phyloP scores from a whole-genome alignment of 164 flowering plant species.

The Echeveria elegans region DNA sequence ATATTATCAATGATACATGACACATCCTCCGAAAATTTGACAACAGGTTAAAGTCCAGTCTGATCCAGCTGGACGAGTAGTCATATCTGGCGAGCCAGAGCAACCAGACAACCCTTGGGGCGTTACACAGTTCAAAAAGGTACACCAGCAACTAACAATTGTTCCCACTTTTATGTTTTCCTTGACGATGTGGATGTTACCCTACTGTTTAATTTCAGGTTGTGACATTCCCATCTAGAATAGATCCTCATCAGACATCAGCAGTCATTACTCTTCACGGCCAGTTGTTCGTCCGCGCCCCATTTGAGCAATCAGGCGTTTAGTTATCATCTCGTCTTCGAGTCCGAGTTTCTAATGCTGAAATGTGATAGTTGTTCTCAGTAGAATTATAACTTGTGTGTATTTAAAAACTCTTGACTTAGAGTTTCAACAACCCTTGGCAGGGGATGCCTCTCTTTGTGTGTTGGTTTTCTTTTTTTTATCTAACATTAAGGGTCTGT shows the following conservation, averaged over 20 bases:
- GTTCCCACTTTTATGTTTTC: too few species aligned
- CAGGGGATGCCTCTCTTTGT: neutral
- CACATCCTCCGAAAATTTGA: neutral
- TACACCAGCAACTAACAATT: slow-evolving; percentile 10
- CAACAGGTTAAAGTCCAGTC: slow-evolving; percentile 86
- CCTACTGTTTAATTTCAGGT: neutral
- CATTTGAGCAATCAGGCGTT: neutral
- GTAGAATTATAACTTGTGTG: neutral
- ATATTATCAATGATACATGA: neutral
- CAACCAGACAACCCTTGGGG: slow-evolving; percentile 95
- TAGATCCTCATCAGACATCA: slow-evolving; percentile 6
- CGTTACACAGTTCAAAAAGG: slow-evolving; percentile 90
- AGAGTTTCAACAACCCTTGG: neutral
- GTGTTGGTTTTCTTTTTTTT: neutral
- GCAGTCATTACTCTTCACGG: slow-evolving; percentile 4
- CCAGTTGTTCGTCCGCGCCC: slow-evolving; percentile 2
- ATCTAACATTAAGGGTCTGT: too few species aligned
- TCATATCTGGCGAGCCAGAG: slow-evolving; percentile 83
- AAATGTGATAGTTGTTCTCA: neutral
- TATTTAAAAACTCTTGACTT: neutral
- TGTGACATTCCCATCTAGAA: neutral
- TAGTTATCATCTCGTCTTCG: neutral
- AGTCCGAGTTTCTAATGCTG: neutral
- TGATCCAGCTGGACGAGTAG: slow-evolving; percentile 92
- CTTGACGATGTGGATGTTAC: too few species aligned